Base-by-base conservation (phyloP, 148 eudicot genomes). In the Vaccinium vitisidaea region DNA sequence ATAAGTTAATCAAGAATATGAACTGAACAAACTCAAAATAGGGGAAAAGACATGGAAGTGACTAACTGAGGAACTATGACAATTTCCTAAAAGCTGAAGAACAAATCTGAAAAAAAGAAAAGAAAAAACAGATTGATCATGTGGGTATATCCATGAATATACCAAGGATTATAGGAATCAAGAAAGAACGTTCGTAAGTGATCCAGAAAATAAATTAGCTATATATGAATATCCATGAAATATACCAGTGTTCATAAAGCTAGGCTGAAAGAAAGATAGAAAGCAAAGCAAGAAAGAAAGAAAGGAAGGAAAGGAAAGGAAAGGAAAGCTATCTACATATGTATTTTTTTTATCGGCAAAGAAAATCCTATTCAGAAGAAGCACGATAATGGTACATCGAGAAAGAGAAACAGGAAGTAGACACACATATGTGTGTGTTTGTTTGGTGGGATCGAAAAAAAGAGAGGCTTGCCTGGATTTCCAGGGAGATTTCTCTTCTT, bases 401-500 rank as follows among this genome's bases (percentile, higher is more conserved):
- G 46, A 43, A 8, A 32, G 36, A 32, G 36, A 32, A 32, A 32
- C 36, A 23, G 3, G 0, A 2, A 23, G 27, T 80, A 25, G 19
- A 15, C 3, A 30, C 7, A 30, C 0, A 36, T 3, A n/a, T 6
- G 18, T 1, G 53, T 49, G 25, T 77, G 36, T 18, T 2, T 75
- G 54, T 19, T 48, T 63, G 84, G 82, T 49, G 25, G 58, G 25
- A 32, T n/a, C n/a, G n/a, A n/a, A 78, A 76, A 61, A 10, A 7
- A 49, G n/a, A 46, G 61, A 30, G 39, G 27, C 56, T 78, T 86
- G 76, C 92, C 92, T 85, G 92, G 92, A 65, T 59, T 95, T 67
- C 98, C 98, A 54, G 98, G 98, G 83, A 95, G 97, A 84, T 90
- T 95, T 88, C 98, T 90, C 88, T 93, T 93, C 90, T 90, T 95